Percentiles rank a stretch among this genome's conserved stretches.
Conservation (phyloP, 2,329 filamentous ascomycete genomes). For the Nigrospora sphaerica region DNA sequence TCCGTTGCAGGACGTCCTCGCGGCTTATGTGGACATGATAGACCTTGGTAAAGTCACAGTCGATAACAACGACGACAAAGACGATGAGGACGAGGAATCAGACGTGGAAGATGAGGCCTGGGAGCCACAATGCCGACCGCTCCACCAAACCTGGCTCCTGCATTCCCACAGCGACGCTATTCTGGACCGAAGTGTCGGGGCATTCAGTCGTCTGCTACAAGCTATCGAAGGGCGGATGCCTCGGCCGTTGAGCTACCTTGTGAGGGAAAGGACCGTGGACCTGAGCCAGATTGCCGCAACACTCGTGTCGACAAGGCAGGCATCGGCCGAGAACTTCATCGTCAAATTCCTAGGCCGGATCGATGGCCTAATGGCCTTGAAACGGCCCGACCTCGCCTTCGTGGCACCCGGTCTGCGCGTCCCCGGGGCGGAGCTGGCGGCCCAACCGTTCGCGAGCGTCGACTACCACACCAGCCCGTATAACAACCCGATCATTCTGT, state of each 20-base stretch:
- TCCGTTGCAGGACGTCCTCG: not conserved
- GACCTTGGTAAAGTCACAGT: not conserved
- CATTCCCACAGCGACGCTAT: not conserved
- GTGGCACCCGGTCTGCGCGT: not conserved
- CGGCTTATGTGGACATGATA: conserved; percentile 1
- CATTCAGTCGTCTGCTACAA: not conserved
- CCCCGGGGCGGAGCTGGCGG: not conserved
- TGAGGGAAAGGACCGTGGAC: not conserved
- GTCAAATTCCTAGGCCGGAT: not conserved
- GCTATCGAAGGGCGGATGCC: conserved; percentile 1
- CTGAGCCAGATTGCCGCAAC: not conserved
- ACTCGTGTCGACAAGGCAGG: not conserved
- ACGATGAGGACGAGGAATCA: not conserved
- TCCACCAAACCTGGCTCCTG: not conserved
- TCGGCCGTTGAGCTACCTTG: not conserved
- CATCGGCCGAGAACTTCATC: not conserved
- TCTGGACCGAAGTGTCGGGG: not conserved
- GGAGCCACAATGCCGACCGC: not conserved
- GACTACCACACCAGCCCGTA: not conserved
- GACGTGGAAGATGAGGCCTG: not conserved
- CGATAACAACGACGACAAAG: not conserved
- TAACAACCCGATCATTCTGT: not conserved
- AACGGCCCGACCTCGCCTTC: not conserved
- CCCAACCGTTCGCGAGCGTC: not conserved
- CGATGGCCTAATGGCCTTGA: not conserved